Base-by-base conservation (phyloP, 2,329 filamentous ascomycete genomes). In the Alternaria arbusti region DNA sequence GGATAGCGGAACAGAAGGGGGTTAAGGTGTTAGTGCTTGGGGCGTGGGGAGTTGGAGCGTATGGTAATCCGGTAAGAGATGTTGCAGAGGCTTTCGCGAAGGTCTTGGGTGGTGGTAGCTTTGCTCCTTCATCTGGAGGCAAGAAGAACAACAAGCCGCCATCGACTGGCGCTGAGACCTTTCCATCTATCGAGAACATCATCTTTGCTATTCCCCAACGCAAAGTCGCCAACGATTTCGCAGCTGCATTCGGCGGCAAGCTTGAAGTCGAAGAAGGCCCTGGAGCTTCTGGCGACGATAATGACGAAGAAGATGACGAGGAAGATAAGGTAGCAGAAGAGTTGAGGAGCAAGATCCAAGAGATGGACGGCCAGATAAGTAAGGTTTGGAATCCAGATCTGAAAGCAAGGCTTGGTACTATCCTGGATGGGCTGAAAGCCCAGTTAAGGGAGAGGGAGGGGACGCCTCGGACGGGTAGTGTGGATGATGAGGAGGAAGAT, bases 31-130 rank as follows among this genome's bases (percentile, higher is more conserved):
- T 90, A 0, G 85, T 91, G 0, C 79, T 90, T 0, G 89, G 89
- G 0, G 88, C 88, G 0, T 90, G 88, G 87, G 89, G 89, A 0
- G 90, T 88, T 63, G 88, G 88, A 3, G 87, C 87, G 0, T 88
- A 89, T 61, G 87, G 87, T 0, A 90, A 90, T 65, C 89, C 88
- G 0, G 84, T 88, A 0, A 78, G 78, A 2, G 87, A 90, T 74
- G 79, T 90, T 28, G 88, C 88, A 13, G 77, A 80, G 17, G 82
- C 85, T 1, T 91, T 88, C 84, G 81, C 80, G 63, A 82, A 79
- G 61, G 74, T 76, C 5, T 32, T 79, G 5, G 28, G 60, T 55
- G 62, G 64, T 6, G 20, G 6, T 6, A 17, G 5, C 9, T 15
- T 47, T 36, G 17, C 3, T 9, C 15, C 11, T 12, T 44, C 23